Evolutionary conservation across 371 early-diverging fungal genomes (phyloP).

Genomic region (Apophysomyces elegans): DNA sequence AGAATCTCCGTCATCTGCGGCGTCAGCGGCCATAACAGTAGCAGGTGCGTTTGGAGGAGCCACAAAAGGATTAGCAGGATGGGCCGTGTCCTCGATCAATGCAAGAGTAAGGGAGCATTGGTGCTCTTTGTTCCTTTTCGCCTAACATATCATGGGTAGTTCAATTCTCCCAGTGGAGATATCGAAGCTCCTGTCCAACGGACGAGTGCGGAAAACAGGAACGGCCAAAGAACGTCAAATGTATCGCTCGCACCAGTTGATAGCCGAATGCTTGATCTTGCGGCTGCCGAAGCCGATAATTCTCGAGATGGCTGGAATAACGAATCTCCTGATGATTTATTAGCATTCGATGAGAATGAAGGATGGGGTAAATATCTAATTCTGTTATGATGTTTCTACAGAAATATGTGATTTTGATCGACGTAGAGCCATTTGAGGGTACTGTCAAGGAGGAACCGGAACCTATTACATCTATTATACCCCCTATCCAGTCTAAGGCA

Average conservation of each 20-base stretch:
- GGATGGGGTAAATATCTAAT: constrained; percentile 40
- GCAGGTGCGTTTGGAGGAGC: constrained; percentile 49
- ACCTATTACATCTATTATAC: constrained; percentile 26
- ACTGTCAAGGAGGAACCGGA: constrained; percentile 22
- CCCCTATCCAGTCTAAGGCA: constrained; percentile 8
- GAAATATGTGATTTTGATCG: neutral
- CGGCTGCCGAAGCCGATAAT: constrained; percentile 11
- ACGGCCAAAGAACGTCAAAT: neutral
- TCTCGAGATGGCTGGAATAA: constrained; percentile 44
- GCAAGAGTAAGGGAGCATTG: constrained; percentile 33
- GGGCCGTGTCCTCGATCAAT: constrained; percentile 55
- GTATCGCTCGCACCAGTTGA: neutral
- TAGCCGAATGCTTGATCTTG: neutral
- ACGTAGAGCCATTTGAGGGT: constrained; percentile 33
- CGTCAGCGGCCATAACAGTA: constrained; percentile 25
- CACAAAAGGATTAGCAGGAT: constrained; percentile 52
- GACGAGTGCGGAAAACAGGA: neutral
- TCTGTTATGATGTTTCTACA: neutral
- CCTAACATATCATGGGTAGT: constrained; percentile 16
- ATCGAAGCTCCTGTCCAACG: constrained; percentile 23
- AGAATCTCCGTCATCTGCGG: constrained; percentile 25
- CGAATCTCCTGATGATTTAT: constrained; percentile 30
- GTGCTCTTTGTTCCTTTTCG: neutral
- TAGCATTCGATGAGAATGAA: constrained; percentile 39
- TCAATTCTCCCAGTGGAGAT: constrained; percentile 46